Conservation (phyloP, 257 asterid species). For the Ilex asprella region DNA sequence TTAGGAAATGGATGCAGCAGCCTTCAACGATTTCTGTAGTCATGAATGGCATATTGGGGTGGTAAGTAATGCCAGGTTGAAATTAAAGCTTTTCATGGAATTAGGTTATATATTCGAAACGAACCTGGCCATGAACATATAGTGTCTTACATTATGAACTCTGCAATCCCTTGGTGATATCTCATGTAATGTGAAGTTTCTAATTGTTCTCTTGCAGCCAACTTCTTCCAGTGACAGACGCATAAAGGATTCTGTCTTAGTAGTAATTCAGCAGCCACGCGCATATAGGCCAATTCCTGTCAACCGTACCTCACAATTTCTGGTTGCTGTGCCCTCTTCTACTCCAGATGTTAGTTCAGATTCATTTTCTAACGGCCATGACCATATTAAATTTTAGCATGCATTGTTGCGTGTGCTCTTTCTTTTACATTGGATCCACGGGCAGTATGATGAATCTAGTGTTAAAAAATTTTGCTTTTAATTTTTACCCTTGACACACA, state of each 20-base stretch:
- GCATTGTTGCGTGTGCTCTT: constrained; percentile 1
- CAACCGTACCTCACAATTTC: constrained; percentile 12
- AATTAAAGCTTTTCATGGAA: not conserved
- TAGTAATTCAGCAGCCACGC: constrained; percentile 73
- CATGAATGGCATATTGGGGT: constrained; percentile 88
- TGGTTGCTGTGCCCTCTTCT: constrained; percentile 6
- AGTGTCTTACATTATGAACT: not conserved
- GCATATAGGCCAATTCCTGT: constrained; percentile 19
- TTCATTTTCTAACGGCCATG: constrained; percentile 9
- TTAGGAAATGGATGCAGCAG: constrained; percentile 88
- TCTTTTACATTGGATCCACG: not conserved
- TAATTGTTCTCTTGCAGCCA: constrained; percentile 39
- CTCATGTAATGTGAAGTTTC: not conserved
- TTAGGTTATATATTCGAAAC: not conserved
- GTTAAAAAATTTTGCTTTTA: not conserved
- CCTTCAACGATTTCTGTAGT: constrained; percentile 51
- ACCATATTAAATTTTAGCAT: constrained; percentile 2
- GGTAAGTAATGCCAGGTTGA: constrained; percentile 33
- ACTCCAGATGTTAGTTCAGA: constrained; percentile 6
- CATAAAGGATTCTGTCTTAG: constrained; percentile 48
- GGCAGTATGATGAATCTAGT: not conserved
- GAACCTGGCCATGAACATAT: not conserved
- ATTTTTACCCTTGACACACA: constrained; percentile 1
- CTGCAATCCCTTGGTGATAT: too few relatives aligned
- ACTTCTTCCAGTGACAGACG: constrained; percentile 39